Conservation (phyloP, 345 rosid genomes). For the Pseudoturritis turrita region DNA sequence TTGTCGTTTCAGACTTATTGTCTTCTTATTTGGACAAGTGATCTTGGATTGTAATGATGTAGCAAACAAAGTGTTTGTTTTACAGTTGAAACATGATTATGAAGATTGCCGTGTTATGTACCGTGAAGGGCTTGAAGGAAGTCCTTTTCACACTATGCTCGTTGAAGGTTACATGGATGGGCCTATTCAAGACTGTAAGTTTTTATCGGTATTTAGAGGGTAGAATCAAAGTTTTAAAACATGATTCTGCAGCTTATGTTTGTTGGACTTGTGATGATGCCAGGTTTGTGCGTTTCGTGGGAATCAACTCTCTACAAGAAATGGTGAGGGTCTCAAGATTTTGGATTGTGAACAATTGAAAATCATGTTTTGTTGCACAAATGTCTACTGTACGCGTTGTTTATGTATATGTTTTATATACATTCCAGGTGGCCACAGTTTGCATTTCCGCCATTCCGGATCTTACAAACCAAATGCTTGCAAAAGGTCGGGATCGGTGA, state of each 20-base stretch:
- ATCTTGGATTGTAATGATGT: not conserved
- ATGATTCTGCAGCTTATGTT: not conserved
- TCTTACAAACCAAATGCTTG: constrained; percentile 47
- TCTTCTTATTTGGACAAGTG: not conserved
- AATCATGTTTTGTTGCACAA: not conserved
- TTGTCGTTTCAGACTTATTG: not conserved
- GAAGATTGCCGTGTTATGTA: constrained; percentile 94
- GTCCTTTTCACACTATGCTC: constrained; percentile 79
- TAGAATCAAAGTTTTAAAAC: not conserved
- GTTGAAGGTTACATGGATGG: constrained; percentile 97
- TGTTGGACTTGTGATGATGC: not conserved
- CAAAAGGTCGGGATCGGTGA: constrained; percentile 63
- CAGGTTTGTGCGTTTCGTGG: constrained; percentile 34
- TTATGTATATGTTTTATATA: not conserved
- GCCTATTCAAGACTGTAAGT: constrained; percentile 72
- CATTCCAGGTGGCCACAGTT: constrained; percentile 90
- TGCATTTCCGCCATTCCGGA: constrained; percentile 63
- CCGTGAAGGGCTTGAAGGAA: constrained; percentile 81
- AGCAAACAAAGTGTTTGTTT: not conserved
- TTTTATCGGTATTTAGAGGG: not conserved
- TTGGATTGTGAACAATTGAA: not conserved
- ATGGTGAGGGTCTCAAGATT: constrained; percentile 17
- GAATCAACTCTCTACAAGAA: constrained; percentile 27
- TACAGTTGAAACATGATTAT: constrained; percentile 72
- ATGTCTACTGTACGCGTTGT: not conserved